Percentiles rank a stretch among this genome's conserved stretches.
These are phyloP conservation scores for Flaveria linearis DNA, from an alignment of 129 eudicot species.

Conservation along the genomic window DNA sequence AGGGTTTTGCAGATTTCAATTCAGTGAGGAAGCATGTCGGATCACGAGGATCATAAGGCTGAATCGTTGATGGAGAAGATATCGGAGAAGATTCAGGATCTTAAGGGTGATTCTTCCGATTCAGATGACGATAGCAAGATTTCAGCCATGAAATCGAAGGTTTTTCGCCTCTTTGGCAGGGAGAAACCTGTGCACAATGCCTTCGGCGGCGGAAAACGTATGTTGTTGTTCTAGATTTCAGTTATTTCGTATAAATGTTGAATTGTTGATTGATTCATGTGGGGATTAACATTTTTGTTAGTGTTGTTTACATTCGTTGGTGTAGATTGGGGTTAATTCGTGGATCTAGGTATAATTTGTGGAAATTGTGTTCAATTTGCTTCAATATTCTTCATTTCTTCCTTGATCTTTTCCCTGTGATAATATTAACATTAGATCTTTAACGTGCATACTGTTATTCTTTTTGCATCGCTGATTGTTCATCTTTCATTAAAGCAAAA, in stretches of 20 bases:
- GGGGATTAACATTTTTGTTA: neutral
- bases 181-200: conserved; percentile 74
- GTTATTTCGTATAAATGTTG: neutral
- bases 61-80: conserved; percentile 70
- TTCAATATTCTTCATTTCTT: neutral
- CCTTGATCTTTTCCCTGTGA: neutral
- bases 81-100: conserved; percentile 50
- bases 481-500: conserved; percentile 11
- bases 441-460: neutral
- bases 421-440: conserved; percentile 10
- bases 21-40: conserved; percentile 41
- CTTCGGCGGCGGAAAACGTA: conserved; percentile 93
- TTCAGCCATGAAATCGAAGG: conserved; percentile 51
- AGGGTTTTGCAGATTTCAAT: conserved; percentile 21
- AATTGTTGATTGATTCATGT: too few species aligned
- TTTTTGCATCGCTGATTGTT: neutral
- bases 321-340: neutral
- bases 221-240: neutral
- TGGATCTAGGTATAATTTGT: neutral
- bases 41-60: conserved; percentile 53
- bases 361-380: neutral
- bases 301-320: neutral
- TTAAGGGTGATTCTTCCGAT: conserved; percentile 57
- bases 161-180: conserved; percentile 66
- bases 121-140: conserved; percentile 70